Base-by-base conservation (phyloP, 345 rosid species). In the Brassica juncea region DNA sequence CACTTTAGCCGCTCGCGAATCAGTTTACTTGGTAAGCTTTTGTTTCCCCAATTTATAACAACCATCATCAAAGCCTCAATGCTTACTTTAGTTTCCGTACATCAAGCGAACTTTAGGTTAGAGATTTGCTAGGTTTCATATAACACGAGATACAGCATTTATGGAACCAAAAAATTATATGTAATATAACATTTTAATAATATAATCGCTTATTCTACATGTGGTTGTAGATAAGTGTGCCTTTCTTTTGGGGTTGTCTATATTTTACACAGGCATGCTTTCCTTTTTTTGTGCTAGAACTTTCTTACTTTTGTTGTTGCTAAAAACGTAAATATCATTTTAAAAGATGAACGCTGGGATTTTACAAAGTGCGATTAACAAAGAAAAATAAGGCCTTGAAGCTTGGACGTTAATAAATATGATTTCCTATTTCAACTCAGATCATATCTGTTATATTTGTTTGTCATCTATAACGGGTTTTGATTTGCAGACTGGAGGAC, bases 401-500 rank as follows among this genome's bases (percentile, higher is more conserved):
- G 7, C 37, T 34, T 34, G 37, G 37, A 34, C 37, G 7, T 34
- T 34, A 34, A 34, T 34, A 34, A 7, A 34, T 34, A 34, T 34
- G 37, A 34, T 34, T 34, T 39, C 47, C 1, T 5, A 12, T n/a
- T 44, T 44, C 52, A 47, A 14, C 55, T 47, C 55, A 16, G 1
- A 47, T 47, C 55, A 47, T 47, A 39, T 47, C 55, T 47, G 5
- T 47, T 47, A 4, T 47, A 47, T 52, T 52, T 52, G 57, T n/a
- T 52, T 19, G 55, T 49, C 19, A 49, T 49, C 55, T 49, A 52
- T 73, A 73, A 59, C 37, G n/a, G 2, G 7, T 80, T 54, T 27
- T 14, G 14, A 65, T 71, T 69, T 82, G 84, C 5, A 94, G 96
- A 89, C 93, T 42, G 96, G 98, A 81, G 98, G 98, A 30, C 86